Evolutionary conservation across 2,329 filamentous ascomycete species (phyloP).

Genomic region (Didymella pomorum): DNA sequence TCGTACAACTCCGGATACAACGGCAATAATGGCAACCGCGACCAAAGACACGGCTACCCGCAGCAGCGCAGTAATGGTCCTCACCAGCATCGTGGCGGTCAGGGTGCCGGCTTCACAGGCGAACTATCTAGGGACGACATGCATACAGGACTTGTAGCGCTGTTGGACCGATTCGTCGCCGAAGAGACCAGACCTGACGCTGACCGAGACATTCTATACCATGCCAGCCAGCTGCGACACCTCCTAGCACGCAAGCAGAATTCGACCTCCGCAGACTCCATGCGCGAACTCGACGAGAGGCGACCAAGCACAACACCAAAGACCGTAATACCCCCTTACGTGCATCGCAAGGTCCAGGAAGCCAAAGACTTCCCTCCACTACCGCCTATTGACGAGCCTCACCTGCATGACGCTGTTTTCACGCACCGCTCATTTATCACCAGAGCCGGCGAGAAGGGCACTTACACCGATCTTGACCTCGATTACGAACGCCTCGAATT

Average conservation of each 20-base stretch:
- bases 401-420: slow-evolving; percentile 70
- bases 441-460: slow-evolving; percentile 28
- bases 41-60: slow-evolving; percentile 8
- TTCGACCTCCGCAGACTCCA: slow-evolving; percentile 60
- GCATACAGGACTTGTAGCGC: slow-evolving; percentile 40
- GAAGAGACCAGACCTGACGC: slow-evolving; percentile 36
- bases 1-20: slow-evolving; percentile 13
- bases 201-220: slow-evolving; percentile 39
- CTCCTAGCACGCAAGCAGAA: slow-evolving; percentile 35
- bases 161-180: slow-evolving; percentile 43
- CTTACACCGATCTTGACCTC: slow-evolving; percentile 32
- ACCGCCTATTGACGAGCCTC: slow-evolving; percentile 66
- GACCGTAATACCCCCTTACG: slow-evolving; percentile 38
- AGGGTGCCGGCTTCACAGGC: slow-evolving; percentile 4
- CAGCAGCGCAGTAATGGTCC: slow-evolving; percentile 17
- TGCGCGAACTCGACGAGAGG: slow-evolving; percentile 51
- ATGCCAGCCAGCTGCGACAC: slow-evolving; percentile 38
- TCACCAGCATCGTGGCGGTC: slow-evolving; percentile 8
- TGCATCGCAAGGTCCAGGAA: slow-evolving; percentile 34
- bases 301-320: slow-evolving; percentile 33
- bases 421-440: slow-evolving; percentile 61
- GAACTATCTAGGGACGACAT: slow-evolving; percentile 35
- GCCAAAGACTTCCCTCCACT: slow-evolving; percentile 62
- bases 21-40: slow-evolving; percentile 13
- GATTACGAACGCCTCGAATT: slow-evolving; percentile 87